Conservation (phyloP, 2,329 filamentous ascomycete genomes). For the Dactylonectria estremocensis region DNA sequence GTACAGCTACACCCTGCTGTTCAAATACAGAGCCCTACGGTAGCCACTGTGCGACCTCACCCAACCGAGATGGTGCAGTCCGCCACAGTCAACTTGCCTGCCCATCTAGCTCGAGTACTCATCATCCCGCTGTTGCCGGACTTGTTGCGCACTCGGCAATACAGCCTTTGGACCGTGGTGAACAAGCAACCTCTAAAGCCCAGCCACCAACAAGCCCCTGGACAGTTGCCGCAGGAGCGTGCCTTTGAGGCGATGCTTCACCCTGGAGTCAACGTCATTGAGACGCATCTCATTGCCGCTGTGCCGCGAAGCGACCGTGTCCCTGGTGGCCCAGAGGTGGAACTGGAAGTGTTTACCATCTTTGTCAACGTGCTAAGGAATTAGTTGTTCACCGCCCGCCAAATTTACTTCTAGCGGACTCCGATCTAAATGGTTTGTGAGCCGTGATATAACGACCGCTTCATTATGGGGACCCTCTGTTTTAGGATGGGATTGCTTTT, state of each 20-base stretch:
- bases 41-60: slow-evolving; percentile 76
- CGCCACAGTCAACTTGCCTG: slow-evolving; percentile 78
- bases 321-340: slow-evolving; percentile 73
- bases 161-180: slow-evolving; percentile 82
- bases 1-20: slow-evolving; percentile 79
- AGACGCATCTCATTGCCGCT: slow-evolving; percentile 83
- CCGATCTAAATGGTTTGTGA: background rate
- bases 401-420: slow-evolving; percentile 1
- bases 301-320: slow-evolving; percentile 73
- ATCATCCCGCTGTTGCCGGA: slow-evolving; percentile 77
- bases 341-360: slow-evolving; percentile 84
- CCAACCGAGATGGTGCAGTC: slow-evolving; percentile 78
- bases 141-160: slow-evolving; percentile 76
- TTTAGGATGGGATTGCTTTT: slow-evolving; percentile 16
- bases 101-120: slow-evolving; percentile 79
- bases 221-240: slow-evolving; percentile 73
- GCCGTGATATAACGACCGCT: slow-evolving; percentile 21
- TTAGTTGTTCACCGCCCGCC: slow-evolving; percentile 44
- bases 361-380: slow-evolving; percentile 78
- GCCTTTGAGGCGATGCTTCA: slow-evolving; percentile 82
- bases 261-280: slow-evolving; percentile 82
- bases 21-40: slow-evolving; percentile 72
- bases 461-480: slow-evolving; percentile 15
- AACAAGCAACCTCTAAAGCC: slow-evolving; percentile 75
- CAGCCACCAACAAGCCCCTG: slow-evolving; percentile 63